Percentiles rank a stretch among this genome's conserved stretches.
These are phyloP conservation scores for Perkinsus olseni DNA, from an alignment of 169 alveolate species.

Conservation along the genomic window DNA sequence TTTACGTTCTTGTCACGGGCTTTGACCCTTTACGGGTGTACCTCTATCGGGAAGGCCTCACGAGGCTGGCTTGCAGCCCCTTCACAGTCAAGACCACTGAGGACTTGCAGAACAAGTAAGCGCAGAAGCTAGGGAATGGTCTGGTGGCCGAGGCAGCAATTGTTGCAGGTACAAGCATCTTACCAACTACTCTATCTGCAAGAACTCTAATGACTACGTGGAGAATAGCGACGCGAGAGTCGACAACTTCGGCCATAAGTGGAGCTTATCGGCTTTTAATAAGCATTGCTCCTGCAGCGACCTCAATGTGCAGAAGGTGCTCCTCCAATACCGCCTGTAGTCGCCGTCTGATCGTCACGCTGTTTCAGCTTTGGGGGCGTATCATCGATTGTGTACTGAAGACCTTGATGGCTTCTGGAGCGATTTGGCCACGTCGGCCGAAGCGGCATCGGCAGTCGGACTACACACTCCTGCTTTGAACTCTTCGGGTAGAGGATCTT, in stretches of 20 bases:
- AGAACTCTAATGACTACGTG: slow-evolving; percentile 49
- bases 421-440: slow-evolving; percentile 11
- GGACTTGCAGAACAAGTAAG: slow-evolving; percentile 25
- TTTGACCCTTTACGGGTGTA: slow-evolving; percentile 62
- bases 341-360: slow-evolving; percentile 27
- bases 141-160: too few species aligned
- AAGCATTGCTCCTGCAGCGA: slow-evolving; percentile 29
- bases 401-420: slow-evolving; percentile 62
- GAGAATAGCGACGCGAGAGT: slow-evolving; percentile 40
- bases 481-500: slow-evolving; percentile 42
- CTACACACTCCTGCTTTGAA: slow-evolving; percentile 53
- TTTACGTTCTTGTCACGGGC: slow-evolving; percentile 72
- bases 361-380: slow-evolving; percentile 34
- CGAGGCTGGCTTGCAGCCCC: slow-evolving; percentile 54
- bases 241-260: slow-evolving; percentile 53
- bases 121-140: too few species aligned
- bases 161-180: slow-evolving; percentile 46
- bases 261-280: slow-evolving; percentile 43
- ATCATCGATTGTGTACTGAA: slow-evolving; percentile 53
- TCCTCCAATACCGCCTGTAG: neutral
- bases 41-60: slow-evolving; percentile 62
- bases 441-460: slow-evolving; percentile 31
- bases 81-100: slow-evolving; percentile 21
- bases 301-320: slow-evolving; percentile 32
- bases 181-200: slow-evolving; percentile 60